Base-by-base conservation (phyloP, 768 basidiomycete species). In the Collybia sordida region DNA sequence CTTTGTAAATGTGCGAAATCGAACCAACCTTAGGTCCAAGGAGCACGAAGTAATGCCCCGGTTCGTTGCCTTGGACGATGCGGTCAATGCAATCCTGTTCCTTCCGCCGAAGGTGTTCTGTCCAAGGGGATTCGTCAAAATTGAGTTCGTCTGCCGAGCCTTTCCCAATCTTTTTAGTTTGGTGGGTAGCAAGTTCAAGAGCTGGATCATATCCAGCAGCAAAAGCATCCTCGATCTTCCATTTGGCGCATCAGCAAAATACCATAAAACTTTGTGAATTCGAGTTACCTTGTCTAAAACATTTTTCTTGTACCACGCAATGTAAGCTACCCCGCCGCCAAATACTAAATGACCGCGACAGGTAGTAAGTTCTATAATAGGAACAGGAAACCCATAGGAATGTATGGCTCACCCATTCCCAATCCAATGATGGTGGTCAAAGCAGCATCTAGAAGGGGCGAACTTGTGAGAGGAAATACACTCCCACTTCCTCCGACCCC, bases 171-270 rank as follows among this genome's bases (percentile, higher is more conserved):
- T 15, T 46, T 27, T 63, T 67, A 17, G 70, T 73, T 35, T 73
- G 71, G 50, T 75, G 65, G 28, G 75, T 79, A 8, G 82, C 84
- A 22, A 90, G 77, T 59, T 90, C 86, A 31, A 94, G 79, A 3
- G 86, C 88, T 21, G 89, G 89, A 63, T 90, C 90, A 62, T 90
- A 94, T 1, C 93, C 91, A 19, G 83, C 72, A 34, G 77, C 73
- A 62, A 96, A 93, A 2, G 88, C 90, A 35, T 78, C 66, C 63
- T 88, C 86, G 36, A 95, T 91, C 88, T 90, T 58, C 22, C 19
- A 40, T 34, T 44, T 38, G 49, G 42, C 19, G 37, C 9, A 38
- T 49, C 24, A 42, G 42, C 34, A 18, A 45, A 35, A 43, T 4
- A 36, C 9, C 15, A 40, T 12, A n/a, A 34, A 31, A 23, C 22